Percentiles rank a stretch among this genome's conserved stretches.
Conservation (phyloP, 2,329 filamentous ascomycete species). For the Sclerotinia trifoliorum region DNA sequence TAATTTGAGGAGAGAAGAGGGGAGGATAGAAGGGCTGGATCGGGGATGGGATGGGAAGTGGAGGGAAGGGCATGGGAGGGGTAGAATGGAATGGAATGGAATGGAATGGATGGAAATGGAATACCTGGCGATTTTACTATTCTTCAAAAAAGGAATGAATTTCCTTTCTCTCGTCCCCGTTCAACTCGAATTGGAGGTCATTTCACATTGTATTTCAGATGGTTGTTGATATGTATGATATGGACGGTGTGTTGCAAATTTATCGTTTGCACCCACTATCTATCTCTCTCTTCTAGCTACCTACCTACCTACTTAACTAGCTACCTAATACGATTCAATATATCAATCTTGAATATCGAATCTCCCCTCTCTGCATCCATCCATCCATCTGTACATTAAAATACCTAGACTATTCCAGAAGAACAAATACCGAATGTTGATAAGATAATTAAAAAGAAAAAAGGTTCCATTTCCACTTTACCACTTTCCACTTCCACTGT, state of each 20-base stretch:
- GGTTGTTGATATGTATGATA: background rate
- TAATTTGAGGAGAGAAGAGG: background rate
- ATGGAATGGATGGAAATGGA: constrained; percentile 2
- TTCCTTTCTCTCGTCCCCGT: background rate
- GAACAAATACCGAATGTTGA: constrained; percentile 8
- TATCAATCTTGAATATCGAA: background rate
- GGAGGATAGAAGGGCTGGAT: background rate
- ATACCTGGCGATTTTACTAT: constrained; percentile 16
- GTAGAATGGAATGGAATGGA: background rate
- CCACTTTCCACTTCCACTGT: background rate
- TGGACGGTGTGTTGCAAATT: background rate
- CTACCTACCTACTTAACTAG: constrained; percentile 1
- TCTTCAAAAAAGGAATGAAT: background rate
- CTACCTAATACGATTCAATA: background rate
- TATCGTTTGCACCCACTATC: constrained; percentile 7
- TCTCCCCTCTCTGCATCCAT: background rate
- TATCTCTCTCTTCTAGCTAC: background rate
- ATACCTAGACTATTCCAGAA: constrained; percentile 14
- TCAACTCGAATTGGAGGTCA: background rate
- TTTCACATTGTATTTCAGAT: background rate
- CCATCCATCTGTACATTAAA: constrained; percentile 15
- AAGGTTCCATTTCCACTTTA: background rate
- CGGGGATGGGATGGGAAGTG: background rate
- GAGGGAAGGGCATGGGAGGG: background rate
- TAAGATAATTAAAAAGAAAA: background rate